These are phyloP conservation scores for Hypoxylon trugodes DNA, from an alignment of 495 filamentous ascomycete genomes.

Conservation along the genomic window DNA sequence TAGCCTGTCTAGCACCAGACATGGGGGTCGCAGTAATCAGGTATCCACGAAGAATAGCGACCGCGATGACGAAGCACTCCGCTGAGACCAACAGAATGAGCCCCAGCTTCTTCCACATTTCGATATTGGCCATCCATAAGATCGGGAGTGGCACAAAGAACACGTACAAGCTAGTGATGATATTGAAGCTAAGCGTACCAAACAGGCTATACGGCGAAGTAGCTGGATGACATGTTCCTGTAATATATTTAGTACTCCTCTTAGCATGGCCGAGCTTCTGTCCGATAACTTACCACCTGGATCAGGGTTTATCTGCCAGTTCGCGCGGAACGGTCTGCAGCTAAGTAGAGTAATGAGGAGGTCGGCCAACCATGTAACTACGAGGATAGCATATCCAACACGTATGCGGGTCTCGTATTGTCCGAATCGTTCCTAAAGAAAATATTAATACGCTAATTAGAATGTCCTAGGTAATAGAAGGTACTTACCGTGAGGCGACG, in stretches of 20 bases:
- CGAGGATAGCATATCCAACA: slow-evolving; percentile 61
- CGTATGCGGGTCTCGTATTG: slow-evolving; percentile 59
- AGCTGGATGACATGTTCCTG: slow-evolving; percentile 60
- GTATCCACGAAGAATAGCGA: slow-evolving; percentile 59
- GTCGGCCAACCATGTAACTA: slow-evolving; percentile 59
- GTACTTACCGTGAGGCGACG: slow-evolving; percentile 62
- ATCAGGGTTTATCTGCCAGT: slow-evolving; percentile 66
- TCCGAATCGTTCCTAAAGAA: slow-evolving; percentile 48
- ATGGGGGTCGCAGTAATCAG: slow-evolving; percentile 47
- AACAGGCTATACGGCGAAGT: slow-evolving; percentile 55
- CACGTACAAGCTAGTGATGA: slow-evolving; percentile 62
- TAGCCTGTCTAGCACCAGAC: slow-evolving; percentile 53
- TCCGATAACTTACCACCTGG: slow-evolving; percentile 55
- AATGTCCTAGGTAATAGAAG: too few species aligned
- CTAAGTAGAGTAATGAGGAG: slow-evolving; percentile 62
- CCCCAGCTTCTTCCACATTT: slow-evolving; percentile 55
- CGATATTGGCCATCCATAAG: slow-evolving; percentile 58
- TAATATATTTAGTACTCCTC: slow-evolving; percentile 5
- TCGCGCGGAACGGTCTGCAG: slow-evolving; percentile 59
- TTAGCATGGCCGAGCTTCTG: not conserved
- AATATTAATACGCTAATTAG: not conserved
- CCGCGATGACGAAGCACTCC: slow-evolving; percentile 58
- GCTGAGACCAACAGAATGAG: slow-evolving; percentile 59
- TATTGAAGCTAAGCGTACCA: slow-evolving; percentile 58
- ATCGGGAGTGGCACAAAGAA: slow-evolving; percentile 63